Conservation (phyloP, 495 filamentous ascomycete genomes). For the Xylaria venustula region DNA sequence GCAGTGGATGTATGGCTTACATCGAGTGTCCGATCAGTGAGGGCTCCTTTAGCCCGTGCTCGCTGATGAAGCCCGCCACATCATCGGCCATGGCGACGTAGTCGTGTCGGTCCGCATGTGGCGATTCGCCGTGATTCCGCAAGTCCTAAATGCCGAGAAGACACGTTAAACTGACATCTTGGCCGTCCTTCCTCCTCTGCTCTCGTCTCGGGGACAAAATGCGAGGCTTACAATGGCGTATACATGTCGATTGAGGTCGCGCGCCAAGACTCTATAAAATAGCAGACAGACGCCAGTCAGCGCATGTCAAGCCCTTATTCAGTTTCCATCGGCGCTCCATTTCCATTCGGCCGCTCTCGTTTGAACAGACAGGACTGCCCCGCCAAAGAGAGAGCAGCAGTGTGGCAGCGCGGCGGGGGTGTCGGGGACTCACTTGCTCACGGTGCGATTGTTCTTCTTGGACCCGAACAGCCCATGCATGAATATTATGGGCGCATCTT, state of each 20-base stretch:
- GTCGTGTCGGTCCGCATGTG: slow-evolving; percentile 73
- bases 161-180: slow-evolving; percentile 5
- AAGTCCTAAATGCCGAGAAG: slow-evolving; percentile 65
- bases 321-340: neutral
- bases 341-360: no score
- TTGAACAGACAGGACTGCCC: no score
- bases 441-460: slow-evolving; percentile 92
- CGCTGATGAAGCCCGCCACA: slow-evolving; percentile 73
- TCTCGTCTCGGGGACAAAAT: neutral
- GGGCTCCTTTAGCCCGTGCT: slow-evolving; percentile 66
- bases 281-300: slow-evolving; percentile 10
- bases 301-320: neutral
- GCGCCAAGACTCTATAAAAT: slow-evolving; percentile 67
- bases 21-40: slow-evolving; percentile 95
- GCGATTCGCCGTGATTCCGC: slow-evolving; percentile 90
- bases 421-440: slow-evolving; percentile 80
- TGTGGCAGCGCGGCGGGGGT: no score
- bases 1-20: slow-evolving; percentile 45
- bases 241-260: slow-evolving; percentile 75
- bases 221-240: slow-evolving; percentile 70
- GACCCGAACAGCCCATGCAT: slow-evolving; percentile 95
- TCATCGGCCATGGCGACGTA: slow-evolving; percentile 87
- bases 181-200: neutral
- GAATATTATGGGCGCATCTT: slow-evolving; percentile 73
- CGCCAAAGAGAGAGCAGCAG: neutral